Base-by-base conservation (phyloP, 140 eudicot genomes). In the Flaveria floridana region DNA sequence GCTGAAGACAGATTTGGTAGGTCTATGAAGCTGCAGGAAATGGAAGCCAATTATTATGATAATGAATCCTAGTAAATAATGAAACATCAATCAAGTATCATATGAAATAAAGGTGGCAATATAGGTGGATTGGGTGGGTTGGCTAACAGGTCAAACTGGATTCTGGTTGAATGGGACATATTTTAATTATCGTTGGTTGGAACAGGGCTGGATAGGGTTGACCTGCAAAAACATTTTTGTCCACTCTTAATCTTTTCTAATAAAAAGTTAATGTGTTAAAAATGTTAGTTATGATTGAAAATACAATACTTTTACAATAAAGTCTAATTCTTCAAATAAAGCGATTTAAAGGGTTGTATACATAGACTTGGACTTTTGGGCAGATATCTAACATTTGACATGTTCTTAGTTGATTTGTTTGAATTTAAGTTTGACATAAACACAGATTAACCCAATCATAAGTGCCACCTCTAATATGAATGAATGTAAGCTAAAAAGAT, bases 1-100 rank as follows among this genome's bases (percentile, higher is more conserved):
- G 94, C 70, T 48, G 97, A 76, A 47, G 93, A 81, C 46, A 91
- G 89, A 81, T 89, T 85, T 0, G 96, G 96, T 62, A 91, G 96
- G 80, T 91, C 97, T 74, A 91, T 8, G 68, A 91, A 91, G 65
- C 97, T 91, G 82, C 39, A 71, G 37, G 21, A 75, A 50, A 51
- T 20, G 28, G 13, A 30, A 53, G 18, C 34, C 20, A 51, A 10
- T 26, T 21, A 78, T 55, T 79, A 65, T 34, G 7, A 80, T 26
- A 64, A 71, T 58, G 42, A 39, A 41, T 10, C 7, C 13, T 76
- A 52, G 55, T 6, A 34, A 34, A 34, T 34, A 34, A 34, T 34
- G 41, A 66, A 30, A 52, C 16, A 53, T 14, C 34, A 76, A 8
- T 18, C 28, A 66, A 66, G 30, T 37, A 41, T 16, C 4, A 18